Percentiles rank a stretch among this genome's conserved stretches.
Conservation (phyloP, 139 green algal genomes). For the Chlamydomonas sphaeroides region DNA sequence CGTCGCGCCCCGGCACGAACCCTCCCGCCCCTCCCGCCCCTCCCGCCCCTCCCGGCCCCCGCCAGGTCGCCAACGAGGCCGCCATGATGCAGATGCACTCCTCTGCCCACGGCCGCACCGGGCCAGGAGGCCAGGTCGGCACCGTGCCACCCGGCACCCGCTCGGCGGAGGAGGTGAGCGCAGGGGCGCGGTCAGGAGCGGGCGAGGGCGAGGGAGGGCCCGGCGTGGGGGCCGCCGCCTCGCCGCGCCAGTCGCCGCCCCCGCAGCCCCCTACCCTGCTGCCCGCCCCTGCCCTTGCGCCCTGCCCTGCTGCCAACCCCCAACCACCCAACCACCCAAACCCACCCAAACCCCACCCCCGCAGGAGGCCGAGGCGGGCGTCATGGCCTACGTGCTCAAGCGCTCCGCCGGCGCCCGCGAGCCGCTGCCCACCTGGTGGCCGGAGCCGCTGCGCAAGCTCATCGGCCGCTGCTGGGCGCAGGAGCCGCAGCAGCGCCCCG, state of each 20-base stretch:
- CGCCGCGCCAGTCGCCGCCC: too few species aligned
- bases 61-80: not conserved
- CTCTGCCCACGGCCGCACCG: not conserved
- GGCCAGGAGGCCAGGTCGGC: not conserved
- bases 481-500: constrained; percentile 46
- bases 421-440: constrained; percentile 52
- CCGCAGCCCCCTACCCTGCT: too few species aligned
- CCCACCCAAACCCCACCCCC: too few species aligned
- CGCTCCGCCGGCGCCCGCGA: constrained; percentile 32
- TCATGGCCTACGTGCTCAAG: constrained; percentile 31
- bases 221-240: too few species aligned
- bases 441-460: constrained; percentile 42
- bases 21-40: too few species aligned
- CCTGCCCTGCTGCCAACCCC: too few species aligned
- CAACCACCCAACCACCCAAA: too few species aligned
- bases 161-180: not conserved
- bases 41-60: not conserved
- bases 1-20: too few species aligned
- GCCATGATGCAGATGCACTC: not conserved
- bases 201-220: too few species aligned
- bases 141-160: not conserved
- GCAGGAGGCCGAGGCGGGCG: constrained; percentile 16
- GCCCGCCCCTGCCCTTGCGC: too few species aligned
- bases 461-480: constrained; percentile 62
- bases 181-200: too few species aligned